Conservation (phyloP, 495 filamentous ascomycete species). For the Pyrenula massariospora region DNA sequence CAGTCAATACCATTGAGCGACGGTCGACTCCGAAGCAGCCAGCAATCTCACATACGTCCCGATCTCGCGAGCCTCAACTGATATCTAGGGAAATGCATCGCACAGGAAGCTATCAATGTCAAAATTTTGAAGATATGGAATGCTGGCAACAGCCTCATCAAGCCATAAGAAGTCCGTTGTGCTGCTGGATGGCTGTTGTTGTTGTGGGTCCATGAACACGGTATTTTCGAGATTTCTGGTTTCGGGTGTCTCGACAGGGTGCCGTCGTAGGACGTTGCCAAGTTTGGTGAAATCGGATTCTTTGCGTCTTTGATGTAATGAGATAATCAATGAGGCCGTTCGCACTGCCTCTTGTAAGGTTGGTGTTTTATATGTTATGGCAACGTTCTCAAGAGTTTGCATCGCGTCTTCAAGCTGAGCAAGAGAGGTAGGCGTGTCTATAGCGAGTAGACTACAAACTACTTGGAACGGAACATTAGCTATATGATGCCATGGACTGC, state of each 20-base stretch:
- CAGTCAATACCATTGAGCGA: background rate
- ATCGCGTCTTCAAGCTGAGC: constrained; percentile 32
- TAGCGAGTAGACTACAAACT: constrained; percentile 34
- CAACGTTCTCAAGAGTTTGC: constrained; percentile 28
- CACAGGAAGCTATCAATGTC: constrained; percentile 27
- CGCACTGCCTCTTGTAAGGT: constrained; percentile 35
- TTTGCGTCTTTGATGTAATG: constrained; percentile 23
- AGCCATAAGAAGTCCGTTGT: constrained; percentile 28
- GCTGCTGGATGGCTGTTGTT: background rate
- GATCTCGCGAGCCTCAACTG: background rate
- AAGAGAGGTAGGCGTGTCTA: constrained; percentile 32
- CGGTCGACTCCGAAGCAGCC: background rate
- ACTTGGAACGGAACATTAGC: constrained; percentile 41
- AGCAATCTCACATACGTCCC: background rate
- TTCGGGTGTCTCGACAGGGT: constrained; percentile 1
- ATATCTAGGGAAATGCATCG: background rate
- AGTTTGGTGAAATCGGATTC: constrained; percentile 27
- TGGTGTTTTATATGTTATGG: constrained; percentile 25
- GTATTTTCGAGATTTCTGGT: background rate
- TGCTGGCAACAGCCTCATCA: constrained; percentile 31
- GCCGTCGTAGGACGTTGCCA: constrained; percentile 14
- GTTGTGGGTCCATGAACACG: background rate
- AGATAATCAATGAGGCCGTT: constrained; percentile 28
- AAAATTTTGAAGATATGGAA: constrained; percentile 31
- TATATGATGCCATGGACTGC: constrained; percentile 39